Evolutionary conservation across 768 basidiomycete genomes (phyloP), one percentile per base, ranked within the genome.

Genomic region (Amanita jacksonii): DNA sequence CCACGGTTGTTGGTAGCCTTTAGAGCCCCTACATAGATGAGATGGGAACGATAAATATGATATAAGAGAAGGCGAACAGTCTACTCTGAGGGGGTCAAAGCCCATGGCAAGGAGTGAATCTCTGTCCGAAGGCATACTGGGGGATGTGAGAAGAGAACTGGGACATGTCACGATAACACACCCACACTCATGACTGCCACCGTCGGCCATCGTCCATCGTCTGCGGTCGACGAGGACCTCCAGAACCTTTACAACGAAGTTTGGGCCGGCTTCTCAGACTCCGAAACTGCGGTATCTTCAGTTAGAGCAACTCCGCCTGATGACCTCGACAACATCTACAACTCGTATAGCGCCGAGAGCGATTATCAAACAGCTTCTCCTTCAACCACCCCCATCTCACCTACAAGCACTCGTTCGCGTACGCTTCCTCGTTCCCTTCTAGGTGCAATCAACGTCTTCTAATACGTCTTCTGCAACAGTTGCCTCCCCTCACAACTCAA

Each of bases 101-200:
- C 92, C 92, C 87, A 94, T 92, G 16, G 74, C 68, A 8, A 90
- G 54, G 25, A 97, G 68, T 10, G 78, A 76, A 12, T 88, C 84
- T 64, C 74, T 77, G 62, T 89, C 86, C 51, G 70, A 67, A 42
- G 70, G 67, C 72, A 76, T 74, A 24, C 22, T 52, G n/a, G n/a
- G n/a, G n/a, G 49, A 22, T 18, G n/a, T 41, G 37, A 28, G 25
- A 23, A 13, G 15, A 25, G 38, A 22, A 24, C 7, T 3, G 8
- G 24, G n/a, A 22, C 15, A 13, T 24, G 25, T 27, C 23, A 30
- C 39, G 27, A 41, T n/a, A n/a, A n/a, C n/a, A n/a, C n/a, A n/a
- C 27, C 3, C 31, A 20, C 41, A 31, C 41, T 22, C 39, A 42
- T 42, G 41, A 33, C 41, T 37, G 72, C 45, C 36, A 44, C 30